Base-by-base conservation (phyloP, 495 filamentous ascomycete genomes). In the Neurospora sp. region DNA sequence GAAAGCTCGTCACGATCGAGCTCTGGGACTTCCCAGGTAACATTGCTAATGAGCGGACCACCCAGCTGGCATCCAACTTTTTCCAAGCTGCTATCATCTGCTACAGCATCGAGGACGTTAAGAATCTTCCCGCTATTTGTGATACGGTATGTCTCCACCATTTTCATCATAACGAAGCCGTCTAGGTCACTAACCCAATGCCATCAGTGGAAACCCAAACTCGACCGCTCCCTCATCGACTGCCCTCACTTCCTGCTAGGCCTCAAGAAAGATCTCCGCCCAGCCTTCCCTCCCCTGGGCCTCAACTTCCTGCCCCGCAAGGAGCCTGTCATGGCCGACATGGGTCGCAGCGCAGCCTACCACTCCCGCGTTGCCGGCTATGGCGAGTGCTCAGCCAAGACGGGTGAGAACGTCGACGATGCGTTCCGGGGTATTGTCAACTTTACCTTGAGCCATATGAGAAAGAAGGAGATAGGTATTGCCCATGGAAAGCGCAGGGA, bases 1-100 rank as follows among this genome's bases (percentile, higher is more conserved):
- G 48, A 12, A 2, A 59, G 27, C 40, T 74, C 37, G 68, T 77
- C 12, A 70, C 65, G 7, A 68, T 80, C 27, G 78, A 80, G 77
- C 35, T 81, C 4, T 81, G 78, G 77, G 79, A 80, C 68, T 75
- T 80, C 68, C 78, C 78, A 3, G 78, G 78, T 8, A 61, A 42
- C 2, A 31, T 74, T 10, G 61, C 48, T 31, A 41, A 45, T 41
- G 44, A 72, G 12, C 39, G 40, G 8, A 16, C 35, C 31, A 41
- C 45, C 4, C 72, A 71, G 6, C 70, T 77, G 4, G 65, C 73
- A 5, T 69, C 72, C 3, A 76, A 70, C 17, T 78, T 77, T 65
- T 81, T 81, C 48, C 71, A 81, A 31, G 78, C 75, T 4, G 77
- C 76, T n/a, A 70, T 80, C 35, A 72, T 80, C 59, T 81, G 79